Conservation (phyloP, 2,329 filamentous ascomycete species). For the Aspergillus costaricaensis region DNA sequence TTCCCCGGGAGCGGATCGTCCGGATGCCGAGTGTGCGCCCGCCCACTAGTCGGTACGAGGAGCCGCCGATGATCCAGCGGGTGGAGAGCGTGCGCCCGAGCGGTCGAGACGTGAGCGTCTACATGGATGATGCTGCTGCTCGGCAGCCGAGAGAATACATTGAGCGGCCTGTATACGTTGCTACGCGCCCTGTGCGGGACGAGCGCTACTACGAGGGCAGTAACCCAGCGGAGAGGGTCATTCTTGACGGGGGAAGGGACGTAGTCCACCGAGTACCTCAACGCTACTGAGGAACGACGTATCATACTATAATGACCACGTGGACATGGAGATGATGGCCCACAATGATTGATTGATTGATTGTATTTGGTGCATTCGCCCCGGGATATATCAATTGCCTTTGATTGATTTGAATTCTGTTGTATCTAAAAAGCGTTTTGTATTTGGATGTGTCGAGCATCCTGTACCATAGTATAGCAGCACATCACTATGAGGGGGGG, state of each 20-base stretch:
- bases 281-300: constrained; percentile 33
- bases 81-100: constrained; percentile 47
- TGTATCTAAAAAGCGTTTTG: constrained; percentile 2
- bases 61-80: constrained; percentile 42
- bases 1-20: constrained; percentile 58
- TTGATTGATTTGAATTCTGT: no score
- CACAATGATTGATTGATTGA: neutral
- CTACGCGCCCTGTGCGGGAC: constrained; percentile 39
- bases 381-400: no score
- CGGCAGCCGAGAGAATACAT: constrained; percentile 53
- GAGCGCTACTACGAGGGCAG: constrained; percentile 41
- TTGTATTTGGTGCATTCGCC: no score
- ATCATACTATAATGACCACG: neutral
- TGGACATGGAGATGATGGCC: neutral
- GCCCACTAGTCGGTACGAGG: constrained; percentile 47
- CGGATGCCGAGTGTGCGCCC: constrained; percentile 63
- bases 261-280: constrained; percentile 35
- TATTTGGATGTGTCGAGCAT: neutral
- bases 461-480: no score
- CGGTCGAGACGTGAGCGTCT: constrained; percentile 47
- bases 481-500: no score
- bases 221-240: constrained; percentile 32
- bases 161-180: constrained; percentile 44
- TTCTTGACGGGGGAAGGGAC: constrained; percentile 33
- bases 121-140: constrained; percentile 39